Evolutionary conservation across 768 basidiomycete genomes (phyloP).

Genomic region (Tulasnella sp.): DNA sequence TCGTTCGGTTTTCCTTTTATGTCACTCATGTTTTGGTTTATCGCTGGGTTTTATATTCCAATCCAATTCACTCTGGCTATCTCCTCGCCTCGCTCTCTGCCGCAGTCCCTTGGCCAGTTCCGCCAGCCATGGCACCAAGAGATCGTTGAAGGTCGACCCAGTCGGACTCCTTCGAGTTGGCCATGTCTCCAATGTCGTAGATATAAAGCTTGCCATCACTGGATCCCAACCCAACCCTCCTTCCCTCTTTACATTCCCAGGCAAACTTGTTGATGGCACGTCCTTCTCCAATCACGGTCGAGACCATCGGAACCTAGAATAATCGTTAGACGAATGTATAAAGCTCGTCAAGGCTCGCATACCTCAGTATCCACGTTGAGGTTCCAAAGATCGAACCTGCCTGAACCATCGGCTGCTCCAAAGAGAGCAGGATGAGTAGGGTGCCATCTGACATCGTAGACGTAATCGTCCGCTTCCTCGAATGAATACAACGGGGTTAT

Average conservation of each 20-base stretch:
- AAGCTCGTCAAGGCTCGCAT: slow-evolving; percentile 34
- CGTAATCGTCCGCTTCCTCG: slow-evolving; percentile 97
- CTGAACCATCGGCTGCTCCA: slow-evolving; percentile 89
- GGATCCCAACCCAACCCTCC: slow-evolving; percentile 83
- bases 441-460: slow-evolving; percentile 99
- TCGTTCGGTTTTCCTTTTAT: neutral
- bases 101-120: neutral
- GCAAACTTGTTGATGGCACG: slow-evolving; percentile 91
- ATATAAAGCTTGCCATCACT: slow-evolving; percentile 91
- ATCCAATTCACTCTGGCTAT: neutral
- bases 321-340: neutral
- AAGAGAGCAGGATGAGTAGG: slow-evolving; percentile 92
- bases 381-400: slow-evolving; percentile 97
- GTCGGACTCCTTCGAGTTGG: slow-evolving; percentile 80
- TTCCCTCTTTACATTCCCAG: slow-evolving; percentile 92
- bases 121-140: slow-evolving; percentile 54
- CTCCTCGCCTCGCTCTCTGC: neutral
- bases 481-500: slow-evolving; percentile 86
- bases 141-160: slow-evolving; percentile 93
- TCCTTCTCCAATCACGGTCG: slow-evolving; percentile 70
- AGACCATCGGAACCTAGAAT: slow-evolving; percentile 81
- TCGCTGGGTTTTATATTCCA: neutral
- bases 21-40: neutral
- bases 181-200: slow-evolving; percentile 92
- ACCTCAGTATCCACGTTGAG: slow-evolving; percentile 96